phyloP scores from a whole-genome alignment of 805 yeast species.

The Yarrowia phangngaensis region DNA sequence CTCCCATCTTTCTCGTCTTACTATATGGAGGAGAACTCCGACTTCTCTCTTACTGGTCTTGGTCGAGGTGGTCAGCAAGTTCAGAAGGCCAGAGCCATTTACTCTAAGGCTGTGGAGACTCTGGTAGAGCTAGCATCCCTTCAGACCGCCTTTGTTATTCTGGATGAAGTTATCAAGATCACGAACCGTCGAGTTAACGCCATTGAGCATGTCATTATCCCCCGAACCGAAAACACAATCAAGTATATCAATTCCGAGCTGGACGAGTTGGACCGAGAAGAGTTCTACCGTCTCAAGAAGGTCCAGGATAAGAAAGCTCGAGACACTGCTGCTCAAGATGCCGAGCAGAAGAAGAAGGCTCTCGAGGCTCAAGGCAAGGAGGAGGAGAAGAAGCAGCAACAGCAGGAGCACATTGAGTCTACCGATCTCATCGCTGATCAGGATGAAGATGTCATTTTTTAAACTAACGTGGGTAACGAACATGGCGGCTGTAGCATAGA shows the following conservation, averaged over 20 bases:
- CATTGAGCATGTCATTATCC: conserved; percentile 95
- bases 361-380: conserved; percentile 18
- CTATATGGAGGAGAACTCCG: conserved; percentile 80
- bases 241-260: conserved; percentile 87
- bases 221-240: conserved; percentile 95
- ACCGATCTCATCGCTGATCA: conserved; percentile 38
- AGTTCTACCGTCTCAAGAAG: conserved; percentile 91
- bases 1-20: conserved; percentile 88
- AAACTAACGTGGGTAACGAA: conserved; percentile 28
- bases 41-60: conserved; percentile 91
- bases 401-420: conserved; percentile 5
- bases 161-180: conserved; percentile 96
- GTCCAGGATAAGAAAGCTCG: conserved; percentile 92
- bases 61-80: conserved; percentile 99
- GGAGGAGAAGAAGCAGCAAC: conserved; percentile 8
- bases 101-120: conserved; percentile 95
- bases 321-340: conserved; percentile 63
- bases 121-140: conserved; percentile 91
- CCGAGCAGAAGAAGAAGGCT: conserved; percentile 31
- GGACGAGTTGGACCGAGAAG: conserved; percentile 97
- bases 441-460: conserved; percentile 44
- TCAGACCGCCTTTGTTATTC: conserved; percentile 93
- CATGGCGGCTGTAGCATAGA: too few relatives aligned
- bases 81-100: conserved; percentile 87
- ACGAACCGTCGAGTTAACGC: conserved; percentile 98